These are phyloP conservation scores for Stropharia rugosoannulata DNA, from an alignment of 768 basidiomycete species.

Conservation along the genomic window DNA sequence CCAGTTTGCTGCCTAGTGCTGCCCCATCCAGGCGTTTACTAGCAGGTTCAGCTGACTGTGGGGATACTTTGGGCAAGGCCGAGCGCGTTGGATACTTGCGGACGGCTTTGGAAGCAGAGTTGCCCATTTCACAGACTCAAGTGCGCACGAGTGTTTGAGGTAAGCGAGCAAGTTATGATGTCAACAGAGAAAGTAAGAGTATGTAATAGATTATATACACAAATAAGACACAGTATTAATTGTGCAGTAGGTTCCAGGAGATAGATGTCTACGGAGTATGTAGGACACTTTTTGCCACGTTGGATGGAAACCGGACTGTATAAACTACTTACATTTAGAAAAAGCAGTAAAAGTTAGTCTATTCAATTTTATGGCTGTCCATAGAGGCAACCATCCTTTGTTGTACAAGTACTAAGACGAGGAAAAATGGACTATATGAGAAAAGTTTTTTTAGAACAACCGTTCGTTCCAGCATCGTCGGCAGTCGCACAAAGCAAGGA, in stretches of 20 bases:
- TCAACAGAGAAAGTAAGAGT: constrained; percentile 3
- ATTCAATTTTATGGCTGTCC: constrained; percentile 29
- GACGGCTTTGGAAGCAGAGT: constrained; percentile 56
- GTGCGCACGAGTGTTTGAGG: constrained; percentile 2
- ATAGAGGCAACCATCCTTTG: constrained; percentile 35
- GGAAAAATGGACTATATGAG: constrained; percentile 28
- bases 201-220: constrained; percentile 15
- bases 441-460: constrained; percentile 25
- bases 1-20: constrained; percentile 9
- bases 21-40: constrained; percentile 2
- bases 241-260: constrained; percentile 13
- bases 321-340: constrained; percentile 25
- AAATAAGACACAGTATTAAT: constrained; percentile 16
- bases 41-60: constrained; percentile 22
- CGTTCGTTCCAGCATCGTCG: constrained; percentile 35
- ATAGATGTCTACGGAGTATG: constrained; percentile 16
- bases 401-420: constrained; percentile 42
- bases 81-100: constrained; percentile 45
- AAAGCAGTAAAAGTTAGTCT: constrained; percentile 30
- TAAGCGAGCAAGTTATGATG: constrained; percentile 4
- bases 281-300: constrained; percentile 10
- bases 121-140: constrained; percentile 49
- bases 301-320: constrained; percentile 16
- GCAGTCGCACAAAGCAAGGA: constrained; percentile 17
- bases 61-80: constrained; percentile 2